Evolutionary conservation across 2,329 filamentous ascomycete species (phyloP).

Genomic region (Aplosporella prunicola): DNA sequence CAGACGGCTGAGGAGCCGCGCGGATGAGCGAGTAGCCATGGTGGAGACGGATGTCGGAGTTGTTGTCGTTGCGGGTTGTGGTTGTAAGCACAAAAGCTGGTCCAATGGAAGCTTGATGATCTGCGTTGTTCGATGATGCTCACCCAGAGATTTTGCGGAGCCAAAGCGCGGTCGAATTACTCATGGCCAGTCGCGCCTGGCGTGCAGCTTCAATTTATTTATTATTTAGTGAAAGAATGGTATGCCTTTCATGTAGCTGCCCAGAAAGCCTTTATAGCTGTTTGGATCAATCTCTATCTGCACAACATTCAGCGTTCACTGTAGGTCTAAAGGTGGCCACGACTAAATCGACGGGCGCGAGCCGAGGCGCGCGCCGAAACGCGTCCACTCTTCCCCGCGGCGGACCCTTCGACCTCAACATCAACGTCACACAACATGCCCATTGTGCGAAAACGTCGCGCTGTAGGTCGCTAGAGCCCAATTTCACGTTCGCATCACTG

Average conservation of each 20-base stretch:
- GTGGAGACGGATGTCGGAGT: not conserved
- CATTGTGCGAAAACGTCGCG: constrained; percentile 9
- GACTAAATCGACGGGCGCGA: too few relatives aligned
- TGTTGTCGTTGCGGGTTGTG: constrained; percentile 2
- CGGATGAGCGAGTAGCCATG: constrained; percentile 9
- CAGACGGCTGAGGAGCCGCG: constrained; percentile 22
- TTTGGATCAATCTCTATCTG: too few relatives aligned
- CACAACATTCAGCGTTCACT: too few relatives aligned
- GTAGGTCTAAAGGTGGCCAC: too few relatives aligned
- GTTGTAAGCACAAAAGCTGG: too few relatives aligned
- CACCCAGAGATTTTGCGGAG: not conserved
- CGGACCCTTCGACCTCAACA: too few relatives aligned
- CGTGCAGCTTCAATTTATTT: not conserved
- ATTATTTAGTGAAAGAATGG: not conserved
- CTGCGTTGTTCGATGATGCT: constrained; percentile 6
- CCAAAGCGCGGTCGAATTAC: not conserved
- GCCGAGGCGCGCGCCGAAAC: too few relatives aligned
- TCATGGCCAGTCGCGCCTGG: constrained; percentile 1
- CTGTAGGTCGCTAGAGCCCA: constrained; percentile 7
- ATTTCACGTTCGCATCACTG: not conserved
- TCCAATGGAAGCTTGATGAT: too few relatives aligned
- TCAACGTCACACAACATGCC: constrained; percentile 4
- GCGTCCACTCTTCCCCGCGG: not conserved
- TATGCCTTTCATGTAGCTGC: too few relatives aligned
- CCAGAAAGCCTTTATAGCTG: too few relatives aligned